Conservation (phyloP, 805 yeast species). For the Yamadazyma sp. region DNA sequence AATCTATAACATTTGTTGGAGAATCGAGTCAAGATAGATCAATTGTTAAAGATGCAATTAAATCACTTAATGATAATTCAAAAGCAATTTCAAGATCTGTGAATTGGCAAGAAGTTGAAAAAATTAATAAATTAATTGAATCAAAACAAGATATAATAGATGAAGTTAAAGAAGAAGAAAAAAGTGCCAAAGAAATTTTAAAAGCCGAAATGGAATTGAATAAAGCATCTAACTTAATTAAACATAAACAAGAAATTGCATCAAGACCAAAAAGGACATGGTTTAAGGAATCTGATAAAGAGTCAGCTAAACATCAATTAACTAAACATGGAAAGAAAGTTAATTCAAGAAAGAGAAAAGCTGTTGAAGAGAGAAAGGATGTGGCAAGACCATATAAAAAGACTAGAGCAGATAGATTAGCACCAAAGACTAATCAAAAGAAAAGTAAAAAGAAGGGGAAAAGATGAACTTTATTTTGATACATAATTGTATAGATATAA, state of each 20-base stretch:
- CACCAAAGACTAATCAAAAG: slow-evolving; percentile 31
- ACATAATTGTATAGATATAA: not conserved
- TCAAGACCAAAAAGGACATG: slow-evolving; percentile 95
- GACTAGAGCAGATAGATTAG: slow-evolving; percentile 67
- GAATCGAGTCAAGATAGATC: slow-evolving; percentile 83
- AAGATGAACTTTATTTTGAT: not conserved
- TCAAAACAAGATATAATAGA: slow-evolving; percentile 58
- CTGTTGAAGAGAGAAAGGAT: slow-evolving; percentile 57
- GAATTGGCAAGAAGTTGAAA: slow-evolving; percentile 85
- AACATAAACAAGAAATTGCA: slow-evolving; percentile 76
- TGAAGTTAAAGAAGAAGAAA: slow-evolving; percentile 84
- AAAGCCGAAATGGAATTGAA: slow-evolving; percentile 88
- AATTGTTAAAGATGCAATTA: slow-evolving; percentile 88
- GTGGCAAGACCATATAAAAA: slow-evolving; percentile 66
- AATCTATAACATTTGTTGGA: slow-evolving; percentile 89
- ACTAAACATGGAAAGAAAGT: slow-evolving; percentile 52
- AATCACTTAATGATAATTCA: slow-evolving; percentile 50
- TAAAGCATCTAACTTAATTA: slow-evolving; percentile 81
- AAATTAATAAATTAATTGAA: slow-evolving; percentile 57
- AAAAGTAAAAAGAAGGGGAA: slow-evolving; percentile 3
- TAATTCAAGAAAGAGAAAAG: slow-evolving; percentile 71
- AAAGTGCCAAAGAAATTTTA: slow-evolving; percentile 79
- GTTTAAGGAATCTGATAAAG: slow-evolving; percentile 67
- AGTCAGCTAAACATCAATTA: slow-evolving; percentile 34
- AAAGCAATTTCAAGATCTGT: slow-evolving; percentile 85